A percentile compares a stretch with the other conserved stretches of the same genome.
These are phyloP conservation scores for Trichothecium sympodiale DNA, from an alignment of 2,329 filamentous ascomycete species.

Conservation along the genomic window DNA sequence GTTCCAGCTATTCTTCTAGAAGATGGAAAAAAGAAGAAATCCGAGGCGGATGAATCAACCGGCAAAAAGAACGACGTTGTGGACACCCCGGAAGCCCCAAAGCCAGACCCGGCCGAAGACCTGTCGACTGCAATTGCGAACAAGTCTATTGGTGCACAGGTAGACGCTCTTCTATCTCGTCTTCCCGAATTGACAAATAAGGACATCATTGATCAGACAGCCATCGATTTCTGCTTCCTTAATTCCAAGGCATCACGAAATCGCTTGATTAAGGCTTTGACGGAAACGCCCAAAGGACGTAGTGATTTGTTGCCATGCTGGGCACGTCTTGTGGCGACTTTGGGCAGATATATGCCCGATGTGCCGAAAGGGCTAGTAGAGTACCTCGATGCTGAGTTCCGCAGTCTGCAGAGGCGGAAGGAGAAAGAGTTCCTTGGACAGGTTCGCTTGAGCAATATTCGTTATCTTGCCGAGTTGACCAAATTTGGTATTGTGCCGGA, in stretches of 20 bases:
- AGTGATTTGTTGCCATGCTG: conserved; percentile 85
- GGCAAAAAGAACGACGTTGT: conserved; percentile 59
- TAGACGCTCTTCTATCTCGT: conserved; percentile 77
- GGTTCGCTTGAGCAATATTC: conserved; percentile 85
- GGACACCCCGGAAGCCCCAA: conserved; percentile 38
- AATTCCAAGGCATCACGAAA: conserved; percentile 98
- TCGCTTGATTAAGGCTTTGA: conserved; percentile 80
- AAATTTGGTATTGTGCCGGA: conserved; percentile 98
- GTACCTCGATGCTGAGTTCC: conserved; percentile 92
- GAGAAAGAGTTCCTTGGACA: conserved; percentile 96
- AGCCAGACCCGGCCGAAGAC: conserved; percentile 56
- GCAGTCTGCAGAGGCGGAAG: conserved; percentile 90
- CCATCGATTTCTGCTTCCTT: conserved; percentile 94
- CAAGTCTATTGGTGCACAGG: conserved; percentile 94
- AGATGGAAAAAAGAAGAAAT: conserved; percentile 88
- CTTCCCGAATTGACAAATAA: conserved; percentile 89
- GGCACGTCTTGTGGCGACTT: conserved; percentile 82
- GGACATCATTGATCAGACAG: conserved; percentile 81
- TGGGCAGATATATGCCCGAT: conserved; percentile 89
- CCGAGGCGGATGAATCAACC: conserved; percentile 68
- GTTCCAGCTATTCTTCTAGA: conserved; percentile 90
- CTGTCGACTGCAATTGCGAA: conserved; percentile 91
- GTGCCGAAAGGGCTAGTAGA: conserved; percentile 85
- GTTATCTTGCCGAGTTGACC: conserved; percentile 94
- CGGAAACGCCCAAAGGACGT: conserved; percentile 89